phyloP scores from a whole-genome alignment of 768 basidiomycete species.

The Leccinum subgranulosum region DNA sequence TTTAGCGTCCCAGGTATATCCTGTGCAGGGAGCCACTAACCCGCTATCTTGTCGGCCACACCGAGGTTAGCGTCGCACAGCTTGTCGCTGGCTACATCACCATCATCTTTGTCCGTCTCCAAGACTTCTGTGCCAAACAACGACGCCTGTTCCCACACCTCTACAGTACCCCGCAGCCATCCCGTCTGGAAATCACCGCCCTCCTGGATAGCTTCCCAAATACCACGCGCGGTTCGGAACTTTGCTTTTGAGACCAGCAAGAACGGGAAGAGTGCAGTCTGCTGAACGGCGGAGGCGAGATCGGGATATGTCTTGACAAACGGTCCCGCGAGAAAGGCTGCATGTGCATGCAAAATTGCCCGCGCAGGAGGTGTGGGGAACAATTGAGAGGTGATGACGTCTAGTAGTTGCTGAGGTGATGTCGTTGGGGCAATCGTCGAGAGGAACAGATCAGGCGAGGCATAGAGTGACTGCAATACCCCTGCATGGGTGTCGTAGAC shows the following conservation, averaged over 20 bases:
- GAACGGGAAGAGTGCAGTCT: constrained; percentile 65
- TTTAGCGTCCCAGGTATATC: not conserved
- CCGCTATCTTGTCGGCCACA: constrained; percentile 61
- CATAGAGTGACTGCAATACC: constrained; percentile 71
- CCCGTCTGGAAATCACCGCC: constrained; percentile 26
- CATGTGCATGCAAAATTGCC: constrained; percentile 50
- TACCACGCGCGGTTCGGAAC: constrained; percentile 58
- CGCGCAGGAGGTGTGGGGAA: constrained; percentile 45
- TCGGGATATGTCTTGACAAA: constrained; percentile 36
- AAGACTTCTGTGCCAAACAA: constrained; percentile 25
- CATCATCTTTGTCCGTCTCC: constrained; percentile 31
- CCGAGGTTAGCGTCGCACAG: constrained; percentile 53
- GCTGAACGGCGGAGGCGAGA: constrained; percentile 37
- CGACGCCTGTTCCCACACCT: constrained; percentile 35
- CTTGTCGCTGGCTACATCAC: constrained; percentile 35
- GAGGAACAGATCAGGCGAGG: constrained; percentile 42
- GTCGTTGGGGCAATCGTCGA: constrained; percentile 27
- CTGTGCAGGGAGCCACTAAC: constrained; percentile 34
- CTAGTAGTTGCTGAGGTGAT: constrained; percentile 23
- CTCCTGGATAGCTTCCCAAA: constrained; percentile 68
- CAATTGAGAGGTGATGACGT: constrained; percentile 24
- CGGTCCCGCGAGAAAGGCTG: constrained; percentile 51
- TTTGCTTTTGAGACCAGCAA: constrained; percentile 72
- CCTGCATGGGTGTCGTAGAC: constrained; percentile 58
- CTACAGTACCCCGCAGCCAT: constrained; percentile 56